A percentile compares a stretch with the other conserved stretches of the same genome.
These are phyloP conservation scores for Pythium phragmiticola DNA, from an alignment of 352 stramenopile species.

Conservation along the genomic window DNA sequence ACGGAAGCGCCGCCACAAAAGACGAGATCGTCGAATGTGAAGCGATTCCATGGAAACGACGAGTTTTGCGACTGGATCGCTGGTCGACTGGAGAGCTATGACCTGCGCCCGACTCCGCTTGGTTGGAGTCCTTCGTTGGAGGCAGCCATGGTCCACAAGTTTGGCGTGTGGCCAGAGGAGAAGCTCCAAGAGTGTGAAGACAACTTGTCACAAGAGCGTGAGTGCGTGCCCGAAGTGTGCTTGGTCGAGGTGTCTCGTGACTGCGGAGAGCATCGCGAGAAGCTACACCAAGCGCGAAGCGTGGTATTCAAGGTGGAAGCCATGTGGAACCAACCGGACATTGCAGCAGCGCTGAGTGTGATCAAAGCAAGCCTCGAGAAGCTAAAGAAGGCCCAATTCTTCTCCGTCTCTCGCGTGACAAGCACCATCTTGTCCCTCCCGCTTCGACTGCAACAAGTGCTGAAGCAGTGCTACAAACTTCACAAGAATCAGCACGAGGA, in stretches of 20 bases:
- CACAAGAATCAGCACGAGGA: not conserved
- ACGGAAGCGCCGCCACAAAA: not conserved
- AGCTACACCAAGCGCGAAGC: not conserved
- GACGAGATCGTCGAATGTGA: not conserved
- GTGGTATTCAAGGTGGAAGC: not conserved
- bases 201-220: not conserved
- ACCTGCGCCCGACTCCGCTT: not conserved
- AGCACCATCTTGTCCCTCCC: not conserved
- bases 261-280: not conserved
- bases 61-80: slow-evolving; percentile 5
- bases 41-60: not conserved
- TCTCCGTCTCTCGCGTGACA: not conserved
- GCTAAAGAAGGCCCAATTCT: not conserved
- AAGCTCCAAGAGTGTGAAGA: not conserved
- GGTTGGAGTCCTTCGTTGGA: not conserved
- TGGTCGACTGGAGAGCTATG: not conserved
- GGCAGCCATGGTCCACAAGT: not conserved
- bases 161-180: slow-evolving; percentile 4
- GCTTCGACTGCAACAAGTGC: not conserved
- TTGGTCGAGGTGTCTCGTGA: not conserved
- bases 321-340: not conserved
- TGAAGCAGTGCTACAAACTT: slow-evolving; percentile 10
- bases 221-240: not conserved
- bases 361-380: not conserved
- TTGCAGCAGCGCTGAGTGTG: not conserved